These are phyloP conservation scores for Cicer cuneatum DNA, from an alignment of 306 rosid genomes.

Conservation along the genomic window DNA sequence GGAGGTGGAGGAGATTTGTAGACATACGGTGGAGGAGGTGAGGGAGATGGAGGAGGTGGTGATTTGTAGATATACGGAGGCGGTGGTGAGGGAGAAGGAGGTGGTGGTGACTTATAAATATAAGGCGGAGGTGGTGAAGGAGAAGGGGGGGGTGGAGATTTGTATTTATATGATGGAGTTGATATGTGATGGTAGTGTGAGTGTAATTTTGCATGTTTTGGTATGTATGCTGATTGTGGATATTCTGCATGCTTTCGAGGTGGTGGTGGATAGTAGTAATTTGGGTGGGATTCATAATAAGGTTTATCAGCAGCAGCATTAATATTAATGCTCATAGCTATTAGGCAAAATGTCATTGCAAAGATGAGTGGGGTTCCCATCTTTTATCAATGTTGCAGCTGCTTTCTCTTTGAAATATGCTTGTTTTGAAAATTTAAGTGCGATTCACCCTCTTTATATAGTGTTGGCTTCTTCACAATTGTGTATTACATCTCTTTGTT, in stretches of 20 bases:
- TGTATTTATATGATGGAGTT: not conserved
- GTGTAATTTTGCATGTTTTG: not conserved
- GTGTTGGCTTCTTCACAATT: not conserved
- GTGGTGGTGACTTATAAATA: not conserved
- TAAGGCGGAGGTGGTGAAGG: not conserved
- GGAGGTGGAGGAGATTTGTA: no score
- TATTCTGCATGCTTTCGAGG: not conserved
- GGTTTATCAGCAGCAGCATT: not conserved
- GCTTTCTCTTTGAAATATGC: not conserved
- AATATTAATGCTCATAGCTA: not conserved
- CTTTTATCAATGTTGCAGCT: not conserved
- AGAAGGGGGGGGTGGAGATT: not conserved
- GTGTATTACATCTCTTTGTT: not conserved
- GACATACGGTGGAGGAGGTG: no score
- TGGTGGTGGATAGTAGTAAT: not conserved
- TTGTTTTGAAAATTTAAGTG: not conserved
- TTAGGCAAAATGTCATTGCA: slow-evolving; percentile 5
- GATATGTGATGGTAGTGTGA: not conserved
- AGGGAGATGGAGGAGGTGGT: no score
- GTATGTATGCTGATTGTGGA: not conserved
- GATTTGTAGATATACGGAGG: not conserved
- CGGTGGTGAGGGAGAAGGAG: not conserved
- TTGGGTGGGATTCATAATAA: not conserved
- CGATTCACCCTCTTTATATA: not conserved
- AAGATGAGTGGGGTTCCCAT: not conserved